Conservation (phyloP, 2,329 filamentous ascomycete genomes). For the Claviceps citrina region DNA sequence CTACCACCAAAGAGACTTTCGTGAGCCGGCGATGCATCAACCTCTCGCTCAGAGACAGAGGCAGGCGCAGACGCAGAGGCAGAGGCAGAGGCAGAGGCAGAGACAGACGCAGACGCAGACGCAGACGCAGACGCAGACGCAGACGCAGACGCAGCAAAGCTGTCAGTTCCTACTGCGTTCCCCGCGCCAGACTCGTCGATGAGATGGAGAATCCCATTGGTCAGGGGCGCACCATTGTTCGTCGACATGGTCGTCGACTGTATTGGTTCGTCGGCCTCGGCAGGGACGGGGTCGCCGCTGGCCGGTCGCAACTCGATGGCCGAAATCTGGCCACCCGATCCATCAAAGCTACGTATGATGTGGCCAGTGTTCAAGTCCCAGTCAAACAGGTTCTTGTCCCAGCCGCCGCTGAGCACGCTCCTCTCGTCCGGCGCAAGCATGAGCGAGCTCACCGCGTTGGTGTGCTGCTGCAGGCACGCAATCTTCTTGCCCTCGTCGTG, state of each 20-base stretch:
- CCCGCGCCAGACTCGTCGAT: constrained; percentile 11
- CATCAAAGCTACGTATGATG: constrained; percentile 59
- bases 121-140: no score
- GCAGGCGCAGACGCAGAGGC: no score
- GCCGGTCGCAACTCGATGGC: constrained; percentile 73
- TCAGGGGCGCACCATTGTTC: constrained; percentile 50
- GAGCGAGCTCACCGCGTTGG: constrained; percentile 80
- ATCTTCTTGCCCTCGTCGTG: constrained; percentile 93
- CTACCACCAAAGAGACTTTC: constrained; percentile 72
- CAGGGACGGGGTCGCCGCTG: constrained; percentile 59
- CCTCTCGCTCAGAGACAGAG: constrained; percentile 29
- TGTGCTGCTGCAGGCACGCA: constrained; percentile 64
- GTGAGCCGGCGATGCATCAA: constrained; percentile 52
- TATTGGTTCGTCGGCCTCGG: constrained; percentile 46
- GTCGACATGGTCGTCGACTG: constrained; percentile 56
- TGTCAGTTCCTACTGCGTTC: constrained; percentile 10
- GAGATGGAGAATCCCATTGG: constrained; percentile 30
- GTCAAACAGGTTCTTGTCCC: constrained; percentile 88
- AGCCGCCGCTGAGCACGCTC: constrained; percentile 79
- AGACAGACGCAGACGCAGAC: no score
- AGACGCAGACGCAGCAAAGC: no score
- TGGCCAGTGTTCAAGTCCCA: constrained; percentile 89
- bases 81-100: no score
- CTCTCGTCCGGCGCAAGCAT: constrained; percentile 70
- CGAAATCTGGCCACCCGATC: constrained; percentile 70